Percentiles rank a stretch among this genome's conserved stretches.
phyloP scores from a whole-genome alignment of 176 grass and related monocot species.

The Aegilops tauschii region DNA sequence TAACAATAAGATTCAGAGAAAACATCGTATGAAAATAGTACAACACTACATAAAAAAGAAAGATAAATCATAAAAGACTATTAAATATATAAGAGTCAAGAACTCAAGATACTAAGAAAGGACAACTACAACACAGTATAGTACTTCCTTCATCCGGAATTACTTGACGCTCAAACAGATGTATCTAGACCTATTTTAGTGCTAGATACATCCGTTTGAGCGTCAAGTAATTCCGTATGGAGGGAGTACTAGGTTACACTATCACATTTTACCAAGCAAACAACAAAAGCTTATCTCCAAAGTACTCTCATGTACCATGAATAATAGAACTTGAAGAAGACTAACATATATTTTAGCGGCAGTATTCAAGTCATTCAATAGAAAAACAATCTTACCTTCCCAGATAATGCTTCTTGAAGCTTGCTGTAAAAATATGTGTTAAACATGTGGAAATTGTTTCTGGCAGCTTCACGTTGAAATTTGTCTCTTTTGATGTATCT shows the following conservation, averaged over 20 bases:
- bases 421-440: constrained; percentile 94
- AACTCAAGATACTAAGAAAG: neutral
- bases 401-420: constrained; percentile 61
- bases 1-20: neutral
- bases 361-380: neutral
- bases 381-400: constrained; percentile 37
- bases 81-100: neutral
- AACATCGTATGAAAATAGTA: neutral
- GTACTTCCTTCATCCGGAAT: too few species aligned
- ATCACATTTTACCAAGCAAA: neutral
- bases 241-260: neutral
- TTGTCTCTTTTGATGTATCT: constrained; percentile 64
- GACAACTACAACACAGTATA: neutral
- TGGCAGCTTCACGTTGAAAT: constrained; percentile 24
- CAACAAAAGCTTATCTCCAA: neutral
- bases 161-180: too few species aligned
- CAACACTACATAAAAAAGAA: neutral
- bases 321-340: neutral
- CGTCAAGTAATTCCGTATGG: too few species aligned
- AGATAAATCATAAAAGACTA: neutral
- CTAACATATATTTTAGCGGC: neutral
- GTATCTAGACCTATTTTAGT: too few species aligned
- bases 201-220: too few species aligned
- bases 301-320: neutral
- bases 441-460: constrained; percentile 71